Evolutionary conservation across 306 rosid genomes (phyloP), one percentile per base, ranked within the genome.

Genomic region (Medicago lupulina): DNA sequence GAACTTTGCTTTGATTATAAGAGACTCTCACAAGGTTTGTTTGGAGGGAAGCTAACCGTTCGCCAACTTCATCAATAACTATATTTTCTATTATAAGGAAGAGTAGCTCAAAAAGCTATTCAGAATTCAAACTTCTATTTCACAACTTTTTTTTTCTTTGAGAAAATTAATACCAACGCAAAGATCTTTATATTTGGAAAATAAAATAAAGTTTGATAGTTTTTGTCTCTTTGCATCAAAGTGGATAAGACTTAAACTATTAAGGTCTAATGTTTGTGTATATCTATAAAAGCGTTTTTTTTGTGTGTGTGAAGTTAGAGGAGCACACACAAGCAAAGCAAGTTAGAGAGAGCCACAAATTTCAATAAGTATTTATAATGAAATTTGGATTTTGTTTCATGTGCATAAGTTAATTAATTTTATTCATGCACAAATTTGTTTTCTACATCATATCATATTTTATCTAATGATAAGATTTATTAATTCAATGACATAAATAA

Each of bases 1-100:
- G 58, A 73, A 76, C 81, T 85, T 88, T 86, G 87, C 97, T 93
- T 91, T 83, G 90, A 85, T 86, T 82, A 78, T 61, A 93, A 93
- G 96, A 21, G 91, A 94, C 39, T 23, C 64, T 86, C 86, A 67
- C 61, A 86, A 78, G 79, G 16, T 25, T 58, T 58, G 86, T 83
- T 87, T 70, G 90, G 88, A 81, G 85, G 88, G 87, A 90, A 79
- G 88, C 78, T 80, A 92, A 90, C 97, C 81, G 93, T 86, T 91
- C 86, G 98, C 94, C 97, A 91, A 94, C 92, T 82, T 89, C 88
- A 57, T 73, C 83, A 60, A 53, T 67, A 64, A 79, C 83, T 84
- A 63, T 81, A 82, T 73, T 84, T 87, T 84, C 78, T 89, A 82
- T 80, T 23, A 34, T 34, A 81, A 87, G 87, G 16, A 88, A 93